phyloP scores from a whole-genome alignment of 2,329 filamentous ascomycete species.

The Epichloe uncinata region DNA sequence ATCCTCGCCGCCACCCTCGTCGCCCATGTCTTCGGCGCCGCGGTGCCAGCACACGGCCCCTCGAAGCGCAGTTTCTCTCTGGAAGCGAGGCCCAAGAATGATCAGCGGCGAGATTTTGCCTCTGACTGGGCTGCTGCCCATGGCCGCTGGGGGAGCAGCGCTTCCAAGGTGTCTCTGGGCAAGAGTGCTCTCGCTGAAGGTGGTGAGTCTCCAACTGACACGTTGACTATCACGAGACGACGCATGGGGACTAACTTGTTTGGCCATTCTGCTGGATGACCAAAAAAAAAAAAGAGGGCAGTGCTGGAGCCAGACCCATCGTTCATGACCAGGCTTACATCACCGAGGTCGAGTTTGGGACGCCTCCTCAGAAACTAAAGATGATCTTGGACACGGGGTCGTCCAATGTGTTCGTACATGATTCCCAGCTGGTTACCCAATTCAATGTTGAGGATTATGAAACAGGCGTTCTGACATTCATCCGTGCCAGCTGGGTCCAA shows the following conservation, averaged over 20 bases:
- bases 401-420: constrained; percentile 45
- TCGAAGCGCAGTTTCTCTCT: constrained; percentile 15
- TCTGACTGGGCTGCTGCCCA: constrained; percentile 20
- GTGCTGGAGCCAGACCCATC: constrained; percentile 22
- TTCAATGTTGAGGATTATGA: too few relatives aligned
- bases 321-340: constrained; percentile 30
- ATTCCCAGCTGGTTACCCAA: background rate
- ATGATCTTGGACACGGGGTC: constrained; percentile 42
- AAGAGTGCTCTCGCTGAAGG: constrained; percentile 17
- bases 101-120: constrained; percentile 18
- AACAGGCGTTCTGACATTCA: constrained; percentile 1
- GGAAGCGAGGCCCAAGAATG: constrained; percentile 11
- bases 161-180: constrained; percentile 9
- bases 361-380: constrained; percentile 32
- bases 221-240: background rate
- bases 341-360: constrained; percentile 31
- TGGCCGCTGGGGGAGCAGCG: constrained; percentile 21
- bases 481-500: constrained; percentile 35
- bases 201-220: constrained; percentile 10
- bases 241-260: background rate
- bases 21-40: background rate
- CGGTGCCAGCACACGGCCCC: background rate
- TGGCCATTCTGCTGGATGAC: background rate
- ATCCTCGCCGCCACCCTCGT: background rate
- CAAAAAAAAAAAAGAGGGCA: background rate